Conservation (phyloP, 2,329 filamentous ascomycete genomes). For the Pestalotiopsis sp. region DNA sequence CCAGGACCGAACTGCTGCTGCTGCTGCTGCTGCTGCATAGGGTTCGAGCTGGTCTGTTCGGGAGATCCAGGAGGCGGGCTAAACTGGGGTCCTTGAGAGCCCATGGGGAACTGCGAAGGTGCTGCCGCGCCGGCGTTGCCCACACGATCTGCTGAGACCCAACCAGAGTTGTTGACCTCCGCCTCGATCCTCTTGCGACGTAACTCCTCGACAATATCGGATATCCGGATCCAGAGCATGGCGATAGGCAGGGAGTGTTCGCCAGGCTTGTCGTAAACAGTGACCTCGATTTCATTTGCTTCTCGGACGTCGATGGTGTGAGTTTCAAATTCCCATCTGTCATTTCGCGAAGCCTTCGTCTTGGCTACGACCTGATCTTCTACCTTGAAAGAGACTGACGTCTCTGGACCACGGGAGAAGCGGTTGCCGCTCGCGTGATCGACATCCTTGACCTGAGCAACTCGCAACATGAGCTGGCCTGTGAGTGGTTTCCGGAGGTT, state of each 20-base stretch:
- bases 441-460: conserved; percentile 89
- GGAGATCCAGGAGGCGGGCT: conserved; percentile 47
- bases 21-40: conserved; percentile 25
- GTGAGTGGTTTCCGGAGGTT: conserved; percentile 96
- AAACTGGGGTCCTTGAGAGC: conserved; percentile 47
- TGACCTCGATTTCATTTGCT: conserved; percentile 97
- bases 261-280: conserved; percentile 92
- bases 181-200: conserved; percentile 95
- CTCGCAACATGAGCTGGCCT: conserved; percentile 82
- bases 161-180: conserved; percentile 91
- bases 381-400: conserved; percentile 94
- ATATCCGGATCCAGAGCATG: conserved; percentile 94
- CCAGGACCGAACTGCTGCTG: conserved; percentile 34
- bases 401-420: conserved; percentile 90
- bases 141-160: conserved; percentile 98
- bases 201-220: conserved; percentile 97
- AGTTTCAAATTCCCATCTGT: conserved; percentile 89
- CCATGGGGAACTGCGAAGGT: conserved; percentile 63
- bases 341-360: conserved; percentile 81
- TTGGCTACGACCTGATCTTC: conserved; percentile 91
- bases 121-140: conserved; percentile 50
- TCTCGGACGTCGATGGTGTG: conserved; percentile 96
- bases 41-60: conserved; percentile 32
- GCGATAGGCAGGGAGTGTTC: conserved; percentile 92
- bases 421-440: conserved; percentile 85